Evolutionary conservation across 2,329 filamentous ascomycete genomes (phyloP).

Genomic region (Stagonosporopsis cucurbitacearum): DNA sequence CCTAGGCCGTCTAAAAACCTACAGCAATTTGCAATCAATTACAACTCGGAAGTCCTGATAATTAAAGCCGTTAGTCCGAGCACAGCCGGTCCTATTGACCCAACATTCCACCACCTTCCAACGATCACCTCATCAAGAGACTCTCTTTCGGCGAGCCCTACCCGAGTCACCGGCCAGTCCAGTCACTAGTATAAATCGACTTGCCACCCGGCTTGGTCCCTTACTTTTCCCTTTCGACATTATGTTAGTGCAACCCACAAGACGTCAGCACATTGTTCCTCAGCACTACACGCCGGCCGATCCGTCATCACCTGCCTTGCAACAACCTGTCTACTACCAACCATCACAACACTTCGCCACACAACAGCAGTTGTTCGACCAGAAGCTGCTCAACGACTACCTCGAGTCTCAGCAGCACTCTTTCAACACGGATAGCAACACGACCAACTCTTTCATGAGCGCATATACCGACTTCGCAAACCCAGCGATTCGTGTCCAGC

Average conservation of each 20-base stretch:
- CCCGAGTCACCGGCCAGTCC: conserved; percentile 40
- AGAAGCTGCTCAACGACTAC: conserved; percentile 48
- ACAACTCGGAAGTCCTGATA: conserved; percentile 21
- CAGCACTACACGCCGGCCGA: conserved; percentile 31
- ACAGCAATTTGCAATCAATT: conserved; percentile 46
- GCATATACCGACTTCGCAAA: conserved; percentile 43
- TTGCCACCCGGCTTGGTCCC: conserved; percentile 47
- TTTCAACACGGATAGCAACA: conserved; percentile 27
- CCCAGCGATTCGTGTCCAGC: conserved; percentile 50
- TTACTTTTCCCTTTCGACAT: conserved; percentile 40
- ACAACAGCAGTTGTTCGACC: conserved; percentile 40
- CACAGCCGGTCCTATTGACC: conserved; percentile 28
- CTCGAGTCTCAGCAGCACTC: conserved; percentile 46
- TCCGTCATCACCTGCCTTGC: conserved; percentile 41
- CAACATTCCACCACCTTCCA: conserved; percentile 35
- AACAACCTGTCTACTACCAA: conserved; percentile 39
- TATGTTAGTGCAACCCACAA: conserved; percentile 48
- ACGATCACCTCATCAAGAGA: conserved; percentile 45
- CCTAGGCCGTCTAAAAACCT: conserved; percentile 36
- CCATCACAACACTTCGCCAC: conserved; percentile 33
- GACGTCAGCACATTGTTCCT: conserved; percentile 45
- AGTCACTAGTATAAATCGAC: conserved; percentile 46
- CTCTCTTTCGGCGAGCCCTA: conserved; percentile 17
- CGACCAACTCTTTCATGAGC: conserved; percentile 42
- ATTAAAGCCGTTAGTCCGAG: conserved; percentile 39